Conservation (phyloP, 2,329 filamentous ascomycete genomes). For the Fusarium sp. region DNA sequence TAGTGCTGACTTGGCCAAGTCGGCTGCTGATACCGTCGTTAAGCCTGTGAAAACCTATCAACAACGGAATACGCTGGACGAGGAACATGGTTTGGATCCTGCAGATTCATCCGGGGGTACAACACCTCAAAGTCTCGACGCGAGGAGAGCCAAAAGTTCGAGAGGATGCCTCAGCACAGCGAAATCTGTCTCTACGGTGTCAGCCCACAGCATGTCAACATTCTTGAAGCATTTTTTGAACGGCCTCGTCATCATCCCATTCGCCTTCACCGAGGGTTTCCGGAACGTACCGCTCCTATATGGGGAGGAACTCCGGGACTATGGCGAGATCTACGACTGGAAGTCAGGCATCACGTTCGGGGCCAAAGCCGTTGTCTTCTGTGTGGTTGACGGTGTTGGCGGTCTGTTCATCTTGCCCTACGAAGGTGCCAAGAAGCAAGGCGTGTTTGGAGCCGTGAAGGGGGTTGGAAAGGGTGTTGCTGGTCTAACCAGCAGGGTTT, state of each 20-base stretch:
- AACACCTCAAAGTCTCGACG: neutral
- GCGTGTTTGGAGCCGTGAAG: neutral
- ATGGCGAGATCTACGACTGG: neutral
- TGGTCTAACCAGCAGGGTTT: neutral
- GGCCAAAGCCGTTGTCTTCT: neutral
- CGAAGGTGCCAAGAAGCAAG: neutral
- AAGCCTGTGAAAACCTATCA: neutral
- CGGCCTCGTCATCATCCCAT: neutral
- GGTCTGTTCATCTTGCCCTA: neutral
- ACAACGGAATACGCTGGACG: neutral
- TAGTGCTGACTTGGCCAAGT: neutral
- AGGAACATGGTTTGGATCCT: neutral
- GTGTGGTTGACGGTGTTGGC: neutral
- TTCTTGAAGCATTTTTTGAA: neutral
- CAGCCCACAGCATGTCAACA: neutral
- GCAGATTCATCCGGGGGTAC: neutral
- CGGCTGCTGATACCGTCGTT: neutral
- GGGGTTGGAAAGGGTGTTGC: neutral
- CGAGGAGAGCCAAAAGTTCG: neutral
- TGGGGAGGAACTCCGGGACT: neutral
- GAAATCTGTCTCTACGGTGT: neutral
- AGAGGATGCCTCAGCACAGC: neutral
- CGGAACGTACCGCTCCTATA: neutral
- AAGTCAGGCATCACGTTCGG: neutral
- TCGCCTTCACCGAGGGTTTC: neutral